These are phyloP conservation scores for Wilcoxina mikolae DNA, from an alignment of 495 filamentous ascomycete species.

Conservation along the genomic window DNA sequence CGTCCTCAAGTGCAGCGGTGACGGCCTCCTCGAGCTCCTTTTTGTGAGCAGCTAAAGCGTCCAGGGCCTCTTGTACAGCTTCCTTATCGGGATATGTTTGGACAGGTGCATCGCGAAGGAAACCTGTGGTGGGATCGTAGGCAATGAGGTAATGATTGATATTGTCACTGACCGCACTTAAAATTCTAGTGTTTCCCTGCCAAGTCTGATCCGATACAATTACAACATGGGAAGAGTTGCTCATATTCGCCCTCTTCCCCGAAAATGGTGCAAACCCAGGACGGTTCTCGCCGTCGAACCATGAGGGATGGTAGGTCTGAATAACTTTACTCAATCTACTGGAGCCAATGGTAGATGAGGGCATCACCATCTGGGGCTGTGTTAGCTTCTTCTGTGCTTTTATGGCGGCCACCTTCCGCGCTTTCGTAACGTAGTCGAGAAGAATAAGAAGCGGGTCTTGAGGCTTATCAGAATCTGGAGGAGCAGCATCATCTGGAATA, in stretches of 20 bases:
- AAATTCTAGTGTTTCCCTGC: too few relatives aligned
- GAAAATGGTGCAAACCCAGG: constrained; percentile 1
- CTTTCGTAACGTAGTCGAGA: constrained; percentile 21
- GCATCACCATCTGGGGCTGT: constrained; percentile 23
- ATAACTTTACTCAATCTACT: constrained; percentile 13
- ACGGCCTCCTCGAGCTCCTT: not conserved
- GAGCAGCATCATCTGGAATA: not conserved
- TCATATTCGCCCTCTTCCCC: not conserved
- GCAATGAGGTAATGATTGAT: constrained; percentile 20
- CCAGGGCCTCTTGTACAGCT: not conserved
- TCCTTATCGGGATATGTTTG: constrained; percentile 2
- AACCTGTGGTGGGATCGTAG: constrained; percentile 18
- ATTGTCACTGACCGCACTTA: constrained; percentile 19
- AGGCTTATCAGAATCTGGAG: not conserved
- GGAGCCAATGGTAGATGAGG: constrained; percentile 14
- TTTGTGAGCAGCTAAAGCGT: not conserved
- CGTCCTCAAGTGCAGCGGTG: not conserved
- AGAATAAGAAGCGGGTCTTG: constrained; percentile 18
- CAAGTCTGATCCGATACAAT: too few relatives aligned
- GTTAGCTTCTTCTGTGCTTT: not conserved
- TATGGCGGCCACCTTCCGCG: constrained; percentile 7
- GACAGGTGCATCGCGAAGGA: constrained; percentile 20
- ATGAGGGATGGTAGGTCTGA: constrained; percentile 11
- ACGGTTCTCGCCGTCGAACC: constrained; percentile 9
- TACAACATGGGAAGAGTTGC: not conserved